Conservation (phyloP, 2,329 filamentous ascomycete species). For the Colletotrichum tanaceti region DNA sequence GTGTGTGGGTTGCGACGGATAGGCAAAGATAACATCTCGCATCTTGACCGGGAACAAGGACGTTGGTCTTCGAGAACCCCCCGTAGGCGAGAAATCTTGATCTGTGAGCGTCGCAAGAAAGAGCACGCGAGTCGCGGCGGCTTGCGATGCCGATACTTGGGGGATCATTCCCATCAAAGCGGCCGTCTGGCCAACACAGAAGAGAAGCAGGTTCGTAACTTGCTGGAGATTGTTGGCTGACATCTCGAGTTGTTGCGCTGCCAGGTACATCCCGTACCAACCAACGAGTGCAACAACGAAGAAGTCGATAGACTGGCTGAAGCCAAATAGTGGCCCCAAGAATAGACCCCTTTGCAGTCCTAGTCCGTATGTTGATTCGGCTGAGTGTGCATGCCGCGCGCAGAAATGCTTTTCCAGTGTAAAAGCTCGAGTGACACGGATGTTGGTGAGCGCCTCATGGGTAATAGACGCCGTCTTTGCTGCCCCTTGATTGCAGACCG, state of each 20-base stretch:
- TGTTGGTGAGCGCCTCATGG: conserved; percentile 80
- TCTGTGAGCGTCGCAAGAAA: conserved; percentile 72
- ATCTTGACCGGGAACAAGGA: conserved; percentile 62
- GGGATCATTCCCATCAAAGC: conserved; percentile 80
- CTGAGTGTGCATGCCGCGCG: conserved; percentile 67
- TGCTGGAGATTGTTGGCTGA: conserved; percentile 72
- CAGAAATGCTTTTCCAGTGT: conserved; percentile 79
- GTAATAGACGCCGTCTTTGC: conserved; percentile 72
- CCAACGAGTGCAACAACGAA: conserved; percentile 84
- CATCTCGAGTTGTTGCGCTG: conserved; percentile 58
- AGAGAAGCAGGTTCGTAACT: conserved; percentile 85
- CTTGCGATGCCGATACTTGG: conserved; percentile 79
- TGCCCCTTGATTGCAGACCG: conserved; percentile 71
- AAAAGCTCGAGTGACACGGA: conserved; percentile 81
- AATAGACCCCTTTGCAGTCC: conserved; percentile 75
- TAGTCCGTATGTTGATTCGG: conserved; percentile 63
- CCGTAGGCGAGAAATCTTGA: neutral
- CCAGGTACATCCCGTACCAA: conserved; percentile 80
- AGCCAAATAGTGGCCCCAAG: conserved; percentile 78
- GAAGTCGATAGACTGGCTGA: conserved; percentile 78
- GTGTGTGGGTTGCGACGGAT: conserved; percentile 67
- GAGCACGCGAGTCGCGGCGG: conserved; percentile 79
- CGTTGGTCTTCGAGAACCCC: conserved; percentile 29
- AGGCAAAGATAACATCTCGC: conserved; percentile 74
- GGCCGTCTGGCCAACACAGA: conserved; percentile 80